Base-by-base conservation (phyloP, 2,329 filamentous ascomycete genomes). In the Colletotrichum tropicicola region DNA sequence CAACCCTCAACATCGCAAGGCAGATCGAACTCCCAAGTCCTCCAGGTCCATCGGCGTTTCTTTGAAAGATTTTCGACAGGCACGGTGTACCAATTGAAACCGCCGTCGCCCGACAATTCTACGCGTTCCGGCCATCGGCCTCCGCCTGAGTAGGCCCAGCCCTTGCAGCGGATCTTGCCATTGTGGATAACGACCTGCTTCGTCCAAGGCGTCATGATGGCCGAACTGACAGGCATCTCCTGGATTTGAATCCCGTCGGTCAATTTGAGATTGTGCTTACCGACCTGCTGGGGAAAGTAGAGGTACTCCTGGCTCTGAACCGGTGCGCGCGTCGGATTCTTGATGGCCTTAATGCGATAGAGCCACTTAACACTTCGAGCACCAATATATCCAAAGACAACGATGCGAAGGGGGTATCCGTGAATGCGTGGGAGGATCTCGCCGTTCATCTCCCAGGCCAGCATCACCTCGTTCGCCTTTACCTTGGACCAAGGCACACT, bases 371-470 rank as follows among this genome's bases (percentile, higher is more conserved):
- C 83, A 63, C 83, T 86, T n/a, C 87, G 75, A 0, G 89, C 90
- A 1, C 89, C 90, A 61, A 92, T 91, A 68, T 91, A 91, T 0
- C 88, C 88, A 68, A 89, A 80, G 0, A 91, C 89, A 0, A 92
- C 82, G 0, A 83, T 80, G 5, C 90, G 82, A 0, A 92, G 76
- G 0, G 90, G 90, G 23, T 81, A 89, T 0, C 90, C 90, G 65
- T 92, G 90, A 63, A 91, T 91, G 10, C 80, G 82, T 0, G 89
- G 90, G 0, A 92, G 78, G 0, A 82, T 81, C 65, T 90, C 79
- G 5, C 86, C 89, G 68, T 92, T 92, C 90, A 92, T 92, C 70
- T 91, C 87, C 88, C 89, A 92, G 0, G 86, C 87, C 0, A 92
- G 80, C 52, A 92, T 79, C 0, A 92, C 90, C 70, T 92, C 88